Conservation (phyloP, 2,329 filamentous ascomycete species). For the Didymella segeticola region DNA sequence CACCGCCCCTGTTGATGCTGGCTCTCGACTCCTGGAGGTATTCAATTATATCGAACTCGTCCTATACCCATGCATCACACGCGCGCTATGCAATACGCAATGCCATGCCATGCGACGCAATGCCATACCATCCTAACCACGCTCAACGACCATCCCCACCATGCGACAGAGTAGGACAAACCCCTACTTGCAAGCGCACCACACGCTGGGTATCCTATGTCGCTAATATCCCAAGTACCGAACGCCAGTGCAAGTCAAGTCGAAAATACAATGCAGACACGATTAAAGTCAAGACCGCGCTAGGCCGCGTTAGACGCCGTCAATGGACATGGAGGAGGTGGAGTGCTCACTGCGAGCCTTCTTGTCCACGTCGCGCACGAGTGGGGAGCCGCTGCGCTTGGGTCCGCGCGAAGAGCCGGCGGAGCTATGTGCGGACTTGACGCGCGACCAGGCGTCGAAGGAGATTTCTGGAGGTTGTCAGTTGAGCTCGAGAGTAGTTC, state of each 20-base stretch:
- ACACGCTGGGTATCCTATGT: conserved; percentile 15
- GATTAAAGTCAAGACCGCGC: conserved; percentile 23
- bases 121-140: neutral
- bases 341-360: conserved; percentile 22
- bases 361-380: conserved; percentile 41
- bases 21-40: neutral
- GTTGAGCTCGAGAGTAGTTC: neutral
- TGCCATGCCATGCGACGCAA: too few species aligned
- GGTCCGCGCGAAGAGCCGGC: conserved; percentile 50
- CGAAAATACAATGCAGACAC: neutral
- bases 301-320: conserved; percentile 34
- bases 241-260: conserved; percentile 7
- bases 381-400: conserved; percentile 43
- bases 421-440: conserved; percentile 57
- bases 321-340: conserved; percentile 33
- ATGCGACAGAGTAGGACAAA: conserved; percentile 1
- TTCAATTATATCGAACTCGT: neutral
- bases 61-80: neutral
- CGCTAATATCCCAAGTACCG: conserved; percentile 10
- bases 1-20: neutral
- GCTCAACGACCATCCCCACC: neutral
- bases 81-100: conserved; percentile 2
- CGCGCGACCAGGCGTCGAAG: conserved; percentile 73
- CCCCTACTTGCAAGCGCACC: conserved; percentile 8
- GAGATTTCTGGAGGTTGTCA: conserved; percentile 34